Evolutionary conservation across 2,329 filamentous ascomycete genomes (phyloP).

Genomic region (Fusarium sp.): DNA sequence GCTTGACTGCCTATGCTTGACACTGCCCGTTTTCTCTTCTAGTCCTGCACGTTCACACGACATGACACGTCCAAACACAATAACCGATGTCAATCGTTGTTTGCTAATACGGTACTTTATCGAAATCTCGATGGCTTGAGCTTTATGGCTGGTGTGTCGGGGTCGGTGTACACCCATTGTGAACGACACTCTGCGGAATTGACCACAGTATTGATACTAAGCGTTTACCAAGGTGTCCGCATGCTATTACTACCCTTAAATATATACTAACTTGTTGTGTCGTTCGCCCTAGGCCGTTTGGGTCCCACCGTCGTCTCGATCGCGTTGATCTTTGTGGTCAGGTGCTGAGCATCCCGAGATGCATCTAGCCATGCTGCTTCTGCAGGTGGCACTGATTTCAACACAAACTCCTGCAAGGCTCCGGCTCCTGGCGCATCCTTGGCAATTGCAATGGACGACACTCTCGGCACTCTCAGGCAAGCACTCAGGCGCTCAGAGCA

Average conservation of each 20-base stretch:
- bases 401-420: constrained; percentile 68
- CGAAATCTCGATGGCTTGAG: background rate
- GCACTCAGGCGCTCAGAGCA: constrained; percentile 69
- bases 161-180: background rate
- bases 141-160: background rate
- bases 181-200: background rate
- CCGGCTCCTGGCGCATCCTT: constrained; percentile 67
- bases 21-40: background rate
- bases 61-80: background rate
- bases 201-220: background rate
- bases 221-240: background rate
- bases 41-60: background rate
- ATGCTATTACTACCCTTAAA: background rate
- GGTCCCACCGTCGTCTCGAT: constrained; percentile 52
- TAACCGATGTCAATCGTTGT: background rate
- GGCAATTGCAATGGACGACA: constrained; percentile 72
- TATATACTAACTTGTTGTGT: background rate
- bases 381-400: constrained; percentile 63
- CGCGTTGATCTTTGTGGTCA: constrained; percentile 50
- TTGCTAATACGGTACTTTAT: background rate
- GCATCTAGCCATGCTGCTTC: constrained; percentile 65
- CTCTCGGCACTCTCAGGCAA: constrained; percentile 71
- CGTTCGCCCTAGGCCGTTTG: constrained; percentile 42
- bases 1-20: background rate
- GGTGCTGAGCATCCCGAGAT: constrained; percentile 41